Evolutionary conservation across 2,329 filamentous ascomycete species (phyloP).

Genomic region (Fusarium sp.): DNA sequence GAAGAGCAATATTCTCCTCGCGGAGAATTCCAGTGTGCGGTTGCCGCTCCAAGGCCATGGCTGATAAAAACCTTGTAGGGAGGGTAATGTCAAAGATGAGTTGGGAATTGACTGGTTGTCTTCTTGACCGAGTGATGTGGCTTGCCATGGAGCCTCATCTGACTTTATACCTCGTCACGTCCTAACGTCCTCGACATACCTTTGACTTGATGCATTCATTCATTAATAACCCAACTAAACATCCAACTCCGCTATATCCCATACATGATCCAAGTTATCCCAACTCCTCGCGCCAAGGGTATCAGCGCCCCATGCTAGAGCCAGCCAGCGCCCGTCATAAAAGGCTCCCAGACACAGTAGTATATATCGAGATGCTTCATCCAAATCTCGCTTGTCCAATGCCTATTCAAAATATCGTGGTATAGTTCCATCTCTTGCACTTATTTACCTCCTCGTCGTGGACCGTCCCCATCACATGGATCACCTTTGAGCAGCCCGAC

Average conservation of each 20-base stretch:
- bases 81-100: background rate
- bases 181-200: background rate
- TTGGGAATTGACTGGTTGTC: background rate
- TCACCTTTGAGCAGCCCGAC: constrained; percentile 39
- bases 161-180: background rate
- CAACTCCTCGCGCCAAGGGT: constrained; percentile 33
- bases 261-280: constrained; percentile 3
- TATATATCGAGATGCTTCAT: background rate
- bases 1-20: constrained; percentile 31
- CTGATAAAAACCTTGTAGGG: background rate
- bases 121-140: background rate
- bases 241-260: constrained; percentile 1
- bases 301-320: constrained; percentile 23
- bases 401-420: background rate
- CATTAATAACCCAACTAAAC: background rate
- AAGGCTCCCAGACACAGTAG: background rate
- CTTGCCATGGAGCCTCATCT: background rate
- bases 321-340: constrained; percentile 2
- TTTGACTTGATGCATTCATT: background rate
- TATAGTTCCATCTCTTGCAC: constrained; percentile 1
- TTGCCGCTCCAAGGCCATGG: background rate
- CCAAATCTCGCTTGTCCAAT: background rate
- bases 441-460: constrained; percentile 27
- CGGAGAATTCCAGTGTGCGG: constrained; percentile 30
- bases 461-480: background rate